Evolutionary conservation across 208 protist species (phyloP).

Genomic region (Leptomonas seymouri): DNA sequence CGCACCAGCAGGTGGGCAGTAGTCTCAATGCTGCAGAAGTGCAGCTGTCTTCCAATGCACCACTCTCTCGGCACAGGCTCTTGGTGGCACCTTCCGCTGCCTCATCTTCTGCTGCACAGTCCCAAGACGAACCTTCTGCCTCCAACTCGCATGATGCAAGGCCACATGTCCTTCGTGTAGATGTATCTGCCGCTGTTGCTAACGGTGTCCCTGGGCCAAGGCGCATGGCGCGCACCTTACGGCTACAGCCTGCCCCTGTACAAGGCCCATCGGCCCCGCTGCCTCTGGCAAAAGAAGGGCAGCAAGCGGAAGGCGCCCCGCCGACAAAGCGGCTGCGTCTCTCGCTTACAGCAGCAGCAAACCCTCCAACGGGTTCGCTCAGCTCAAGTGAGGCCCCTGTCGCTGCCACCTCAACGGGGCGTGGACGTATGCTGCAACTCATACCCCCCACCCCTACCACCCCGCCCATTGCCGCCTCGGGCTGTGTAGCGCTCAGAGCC

Average conservation of each 20-base stretch:
- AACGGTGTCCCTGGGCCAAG: not conserved
- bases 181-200: not conserved
- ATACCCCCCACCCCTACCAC: not conserved
- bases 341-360: constrained; percentile 1
- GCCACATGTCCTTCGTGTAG: not conserved
- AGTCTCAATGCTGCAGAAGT: not conserved
- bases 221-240: constrained; percentile 16
- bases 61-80: not conserved
- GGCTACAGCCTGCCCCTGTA: constrained; percentile 8
- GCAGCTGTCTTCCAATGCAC: not conserved
- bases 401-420: not conserved
- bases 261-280: not conserved
- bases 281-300: not conserved
- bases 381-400: not conserved
- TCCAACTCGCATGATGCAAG: not conserved
- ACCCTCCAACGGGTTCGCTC: not conserved
- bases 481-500: not conserved
- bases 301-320: constrained; percentile 1
- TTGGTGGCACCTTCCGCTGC: not conserved
- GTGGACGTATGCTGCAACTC: constrained; percentile 6
- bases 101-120: no score
- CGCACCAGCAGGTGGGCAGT: constrained; percentile 1
- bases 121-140: not conserved
- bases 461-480: not conserved
- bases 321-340: constrained; percentile 28